Conservation (phyloP, 352 stramenopile species). For the Globisporangium viniferum region DNA sequence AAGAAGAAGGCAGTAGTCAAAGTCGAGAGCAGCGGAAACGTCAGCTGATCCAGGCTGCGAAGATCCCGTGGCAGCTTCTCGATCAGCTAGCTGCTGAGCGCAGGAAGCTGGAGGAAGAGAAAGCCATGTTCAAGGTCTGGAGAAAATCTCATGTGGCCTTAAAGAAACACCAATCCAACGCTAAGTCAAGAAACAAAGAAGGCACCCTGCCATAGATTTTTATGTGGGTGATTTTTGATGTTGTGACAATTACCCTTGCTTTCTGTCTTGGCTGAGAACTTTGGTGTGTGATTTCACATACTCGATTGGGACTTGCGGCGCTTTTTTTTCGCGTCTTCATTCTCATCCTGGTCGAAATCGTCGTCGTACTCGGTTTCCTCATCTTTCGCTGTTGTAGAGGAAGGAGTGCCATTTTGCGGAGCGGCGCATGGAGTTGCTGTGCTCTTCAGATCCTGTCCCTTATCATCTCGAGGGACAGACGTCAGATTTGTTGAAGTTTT, state of each 20-base stretch:
- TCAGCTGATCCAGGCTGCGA: constrained; percentile 33
- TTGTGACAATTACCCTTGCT: not conserved
- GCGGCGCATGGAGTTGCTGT: not conserved
- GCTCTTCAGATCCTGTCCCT: not conserved
- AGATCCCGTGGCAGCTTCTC: constrained; percentile 69
- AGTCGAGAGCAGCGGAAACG: constrained; percentile 31
- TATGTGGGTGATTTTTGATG: not conserved
- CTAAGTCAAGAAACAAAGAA: not conserved
- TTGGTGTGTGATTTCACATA: not conserved
- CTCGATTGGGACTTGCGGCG: constrained; percentile 12
- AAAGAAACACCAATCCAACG: not conserved
- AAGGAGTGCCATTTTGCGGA: not conserved
- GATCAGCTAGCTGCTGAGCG: constrained; percentile 57
- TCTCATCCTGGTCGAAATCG: constrained; percentile 28
- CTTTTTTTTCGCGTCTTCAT: constrained; percentile 16
- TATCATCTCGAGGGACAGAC: not conserved
- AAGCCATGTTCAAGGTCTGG: constrained; percentile 59
- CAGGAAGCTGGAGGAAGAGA: constrained; percentile 48
- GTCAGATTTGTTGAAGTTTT: not conserved
- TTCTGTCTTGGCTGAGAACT: not conserved
- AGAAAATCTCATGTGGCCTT: constrained; percentile 20
- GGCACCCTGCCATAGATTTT: constrained; percentile 1
- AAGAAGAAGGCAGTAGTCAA: not conserved
- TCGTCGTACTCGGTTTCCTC: constrained; percentile 45
- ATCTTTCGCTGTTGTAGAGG: constrained; percentile 9